Evolutionary conservation across 495 filamentous ascomycete species (phyloP), one percentile per base, ranked within the genome.

Genomic region (Thermochaetoides thermophila): DNA sequence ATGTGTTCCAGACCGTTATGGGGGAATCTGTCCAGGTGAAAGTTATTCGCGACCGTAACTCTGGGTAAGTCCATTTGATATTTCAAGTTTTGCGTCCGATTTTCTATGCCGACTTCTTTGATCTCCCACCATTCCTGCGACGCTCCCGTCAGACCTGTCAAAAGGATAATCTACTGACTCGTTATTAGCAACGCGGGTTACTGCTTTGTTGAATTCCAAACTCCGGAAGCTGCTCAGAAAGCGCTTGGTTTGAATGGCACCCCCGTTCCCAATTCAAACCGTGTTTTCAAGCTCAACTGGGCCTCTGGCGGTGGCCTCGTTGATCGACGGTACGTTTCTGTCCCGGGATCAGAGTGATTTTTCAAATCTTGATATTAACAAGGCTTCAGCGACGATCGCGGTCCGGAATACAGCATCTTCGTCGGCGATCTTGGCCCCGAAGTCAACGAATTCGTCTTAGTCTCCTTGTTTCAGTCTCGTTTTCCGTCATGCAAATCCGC

Each of bases 11-110:
- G 56, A 77, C 78, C 47, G 54, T 62, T 16, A 76, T 94, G 66
- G 83, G 76, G 35, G 87, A 96, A 63, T 69, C 71, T 41, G 89
- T 99, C 47, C 95, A 95, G 48, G 89, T 99, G 29, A 99, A 99
- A 72, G 93, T 99, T 74, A 99, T 99, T 49, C 85, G 89, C 39
- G 89, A 99, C 64, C 93, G 94, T 59, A 94, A 93, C 55, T 96
- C 89, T 57, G 89, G 89, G 87, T 95, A 78, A 56, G 82, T 55
- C 49, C 39, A 32, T 5, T 20, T 22, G 2, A 26, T 3, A 18
- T 17, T 31, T 12, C n/a, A n/a, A n/a, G n/a, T n/a, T n/a, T n/a
- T n/a, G n/a, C n/a, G n/a, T n/a, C n/a, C n/a, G n/a, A n/a, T n/a
- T n/a, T n/a, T n/a, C n/a, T n/a, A n/a, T n/a, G n/a, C n/a, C n/a